Conservation (phyloP, 2,329 filamentous ascomycete genomes). For the Tolypocladium cylindrosporum region DNA sequence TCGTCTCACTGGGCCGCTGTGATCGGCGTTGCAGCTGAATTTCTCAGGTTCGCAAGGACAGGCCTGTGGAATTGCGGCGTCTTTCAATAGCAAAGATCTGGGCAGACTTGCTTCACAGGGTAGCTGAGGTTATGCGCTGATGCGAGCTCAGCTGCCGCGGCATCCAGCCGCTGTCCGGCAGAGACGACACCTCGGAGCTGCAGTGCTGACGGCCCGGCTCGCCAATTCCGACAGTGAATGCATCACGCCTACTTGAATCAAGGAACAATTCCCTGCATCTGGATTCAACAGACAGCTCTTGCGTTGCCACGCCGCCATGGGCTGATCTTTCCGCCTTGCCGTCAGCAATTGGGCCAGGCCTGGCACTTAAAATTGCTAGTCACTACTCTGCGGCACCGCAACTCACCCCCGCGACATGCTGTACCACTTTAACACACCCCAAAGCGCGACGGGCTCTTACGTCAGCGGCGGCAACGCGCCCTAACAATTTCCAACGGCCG, state of each 20-base stretch:
- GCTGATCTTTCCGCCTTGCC: background rate
- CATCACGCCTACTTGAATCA: background rate
- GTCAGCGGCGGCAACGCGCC: background rate
- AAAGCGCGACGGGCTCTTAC: background rate
- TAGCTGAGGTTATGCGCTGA: background rate
- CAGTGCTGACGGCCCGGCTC: background rate
- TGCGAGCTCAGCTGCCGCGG: background rate
- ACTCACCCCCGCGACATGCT: fast-evolving
- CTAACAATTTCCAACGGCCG: background rate
- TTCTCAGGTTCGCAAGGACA: background rate
- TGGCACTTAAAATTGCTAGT: background rate
- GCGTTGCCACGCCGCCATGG: background rate
- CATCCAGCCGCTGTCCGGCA: background rate
- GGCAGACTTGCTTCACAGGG: background rate
- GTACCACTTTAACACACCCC: background rate
- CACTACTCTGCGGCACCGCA: background rate
- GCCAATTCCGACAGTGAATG: background rate
- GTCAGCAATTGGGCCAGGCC: background rate
- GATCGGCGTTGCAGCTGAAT: background rate
- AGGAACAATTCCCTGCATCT: background rate
- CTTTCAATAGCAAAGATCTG: background rate
- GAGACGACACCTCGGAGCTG: background rate
- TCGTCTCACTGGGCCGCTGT: background rate
- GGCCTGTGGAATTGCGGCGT: background rate
- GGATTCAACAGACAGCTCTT: background rate